These are phyloP conservation scores for Umbilicus rupestris DNA, from an alignment of 164 flowering plant genomes.

Conservation along the genomic window DNA sequence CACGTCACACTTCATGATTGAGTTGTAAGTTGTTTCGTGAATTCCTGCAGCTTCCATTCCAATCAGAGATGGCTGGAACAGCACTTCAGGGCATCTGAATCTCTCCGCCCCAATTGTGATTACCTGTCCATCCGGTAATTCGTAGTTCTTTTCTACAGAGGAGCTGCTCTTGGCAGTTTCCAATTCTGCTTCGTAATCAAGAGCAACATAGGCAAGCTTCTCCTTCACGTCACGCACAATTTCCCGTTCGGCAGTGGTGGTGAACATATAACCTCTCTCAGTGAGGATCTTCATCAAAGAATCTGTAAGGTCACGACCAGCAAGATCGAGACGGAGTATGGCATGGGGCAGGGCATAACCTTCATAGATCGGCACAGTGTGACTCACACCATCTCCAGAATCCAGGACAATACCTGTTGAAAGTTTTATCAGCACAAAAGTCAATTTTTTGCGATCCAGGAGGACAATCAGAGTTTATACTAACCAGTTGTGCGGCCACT, in stretches of 20 bases:
- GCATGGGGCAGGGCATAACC: slow-evolving; percentile 22
- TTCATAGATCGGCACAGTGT: slow-evolving; percentile 19
- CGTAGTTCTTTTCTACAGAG: slow-evolving; percentile 14
- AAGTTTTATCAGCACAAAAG: neutral
- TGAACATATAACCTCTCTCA: slow-evolving; percentile 16
- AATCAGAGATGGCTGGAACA: slow-evolving; percentile 15
- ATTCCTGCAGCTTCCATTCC: slow-evolving; percentile 18
- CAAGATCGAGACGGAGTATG: slow-evolving; percentile 18
- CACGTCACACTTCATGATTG: slow-evolving; percentile 19
- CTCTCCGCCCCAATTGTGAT: slow-evolving; percentile 20
- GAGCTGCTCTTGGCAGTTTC: slow-evolving; percentile 16
- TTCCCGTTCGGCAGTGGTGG: slow-evolving; percentile 19
- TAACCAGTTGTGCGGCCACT: slow-evolving; percentile 24
- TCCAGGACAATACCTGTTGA: slow-evolving; percentile 16
- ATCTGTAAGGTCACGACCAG: slow-evolving; percentile 19
- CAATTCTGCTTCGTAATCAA: slow-evolving; percentile 16
- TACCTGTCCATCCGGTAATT: slow-evolving; percentile 16
- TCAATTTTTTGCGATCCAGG: neutral
- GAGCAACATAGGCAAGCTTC: slow-evolving; percentile 17
- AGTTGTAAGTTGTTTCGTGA: slow-evolving; percentile 18
- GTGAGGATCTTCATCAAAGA: slow-evolving; percentile 18
- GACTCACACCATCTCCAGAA: slow-evolving; percentile 22
- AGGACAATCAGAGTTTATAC: neutral
- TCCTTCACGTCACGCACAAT: slow-evolving; percentile 18
- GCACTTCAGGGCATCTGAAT: slow-evolving; percentile 17